Evolutionary conservation across 2,329 filamentous ascomycete genomes (phyloP), one percentile per base, ranked within the genome.

Genomic region (Fusarium kyushuense): DNA sequence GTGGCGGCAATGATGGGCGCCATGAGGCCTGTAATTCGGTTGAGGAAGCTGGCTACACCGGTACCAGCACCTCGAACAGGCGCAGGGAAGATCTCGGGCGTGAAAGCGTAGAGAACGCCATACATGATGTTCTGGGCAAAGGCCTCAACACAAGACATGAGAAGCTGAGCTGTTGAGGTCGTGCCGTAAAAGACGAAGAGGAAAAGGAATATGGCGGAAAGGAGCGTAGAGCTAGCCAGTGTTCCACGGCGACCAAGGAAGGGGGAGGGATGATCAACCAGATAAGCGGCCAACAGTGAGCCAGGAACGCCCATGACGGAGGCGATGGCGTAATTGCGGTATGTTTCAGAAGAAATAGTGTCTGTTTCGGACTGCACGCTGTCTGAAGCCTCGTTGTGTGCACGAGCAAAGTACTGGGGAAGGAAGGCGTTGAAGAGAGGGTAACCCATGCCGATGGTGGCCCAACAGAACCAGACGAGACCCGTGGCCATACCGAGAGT

Each of bases 361-460:
- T 76, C 73, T 12, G 75, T 76, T 47, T 80, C 75, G 30, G 75
- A 75, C 16, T 75, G 70, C 16, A 75, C 54, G n/a, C 58, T 65
- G 5, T 69, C 75, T 14, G 65, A 68, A 33, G 69, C 58, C 19
- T 68, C 82, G 33, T 79, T 79, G 27, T 87, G 85, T 57, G 88
- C 86, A 35, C 74, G 78, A 25, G 89, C 87, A 61, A 96, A 87
- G 75, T 96, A 96, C 71, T 96, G 92, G 1, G 93, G 93, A n/a
- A 97, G 84, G 79, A 96, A 96, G 53, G 92, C 91, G 78, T 96
- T 96, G 85, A 95, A 97, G 3, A 97, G 86, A 1, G 92, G 93
- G 74, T 95, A 96, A 4, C 90, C 92, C 88, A 96, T 91, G 62
- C 93, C 93, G 69, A 96, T 94, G 16, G 88, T 90, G 0, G 89